phyloP scores from a whole-genome alignment of 345 rosid species.

The Salix koriyanagi region DNA sequence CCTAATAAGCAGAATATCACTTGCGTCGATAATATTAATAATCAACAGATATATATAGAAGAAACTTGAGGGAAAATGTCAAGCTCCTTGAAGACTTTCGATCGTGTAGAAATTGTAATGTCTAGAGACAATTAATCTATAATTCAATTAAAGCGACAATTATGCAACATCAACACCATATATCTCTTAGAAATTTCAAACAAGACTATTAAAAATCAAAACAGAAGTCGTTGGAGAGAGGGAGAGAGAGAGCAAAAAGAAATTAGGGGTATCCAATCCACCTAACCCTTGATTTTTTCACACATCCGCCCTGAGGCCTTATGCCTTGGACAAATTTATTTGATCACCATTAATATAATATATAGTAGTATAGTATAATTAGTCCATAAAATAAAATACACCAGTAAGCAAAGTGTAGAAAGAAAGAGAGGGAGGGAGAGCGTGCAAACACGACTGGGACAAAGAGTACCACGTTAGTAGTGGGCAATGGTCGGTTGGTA shows the following conservation, averaged over 20 bases:
- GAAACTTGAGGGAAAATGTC: background rate
- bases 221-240: background rate
- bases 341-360: background rate
- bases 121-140: background rate
- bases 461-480: slow-evolving; percentile 54
- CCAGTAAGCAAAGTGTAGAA: background rate
- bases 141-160: slow-evolving; percentile 13
- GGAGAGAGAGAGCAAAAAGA: background rate
- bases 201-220: slow-evolving; percentile 4
- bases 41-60: background rate
- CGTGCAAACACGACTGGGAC: slow-evolving; percentile 83
- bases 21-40: background rate
- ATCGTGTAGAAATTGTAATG: background rate
- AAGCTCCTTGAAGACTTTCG: background rate
- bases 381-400: too few relatives aligned
- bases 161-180: background rate
- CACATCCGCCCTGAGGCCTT: background rate
- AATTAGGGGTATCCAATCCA: background rate
- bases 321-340: background rate
- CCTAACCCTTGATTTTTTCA: background rate
- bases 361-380: background rate
- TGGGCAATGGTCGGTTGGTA: slow-evolving; percentile 71
- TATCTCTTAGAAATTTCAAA: slow-evolving; percentile 11
- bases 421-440: slow-evolving; percentile 23
- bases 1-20: background rate